phyloP scores from a whole-genome alignment of 2,329 filamentous ascomycete genomes.

The Fusarium algeriense region DNA sequence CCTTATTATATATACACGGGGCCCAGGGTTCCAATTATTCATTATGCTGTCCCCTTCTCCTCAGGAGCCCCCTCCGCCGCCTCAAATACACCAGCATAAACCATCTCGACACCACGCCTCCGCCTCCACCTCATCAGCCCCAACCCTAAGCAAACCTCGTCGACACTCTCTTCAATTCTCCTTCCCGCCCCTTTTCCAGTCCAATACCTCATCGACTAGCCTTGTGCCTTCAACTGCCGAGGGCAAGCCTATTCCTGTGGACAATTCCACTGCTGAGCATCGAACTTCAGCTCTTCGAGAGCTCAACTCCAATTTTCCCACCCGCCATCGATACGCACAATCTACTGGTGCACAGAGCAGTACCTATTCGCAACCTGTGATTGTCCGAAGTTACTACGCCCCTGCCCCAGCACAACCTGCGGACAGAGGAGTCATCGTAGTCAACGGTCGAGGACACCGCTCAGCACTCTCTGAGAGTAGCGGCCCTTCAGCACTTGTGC shows the following conservation, averaged over 20 bases:
- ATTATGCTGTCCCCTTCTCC: slow-evolving; percentile 36
- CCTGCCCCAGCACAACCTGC: slow-evolving; percentile 53
- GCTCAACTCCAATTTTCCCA: slow-evolving; percentile 69
- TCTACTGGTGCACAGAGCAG: slow-evolving; percentile 67
- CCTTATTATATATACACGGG: slow-evolving; percentile 38
- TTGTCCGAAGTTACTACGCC: slow-evolving; percentile 73
- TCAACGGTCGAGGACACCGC: slow-evolving; percentile 48
- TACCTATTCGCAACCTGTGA: slow-evolving; percentile 74
- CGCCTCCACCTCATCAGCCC: slow-evolving; percentile 43
- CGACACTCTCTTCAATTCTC: slow-evolving; percentile 60
- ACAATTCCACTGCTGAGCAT: slow-evolving; percentile 67
- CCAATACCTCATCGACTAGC: slow-evolving; percentile 65
- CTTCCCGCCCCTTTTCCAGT: slow-evolving; percentile 62
- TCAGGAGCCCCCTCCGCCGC: slow-evolving; percentile 35
- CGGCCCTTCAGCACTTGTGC: slow-evolving; percentile 47
- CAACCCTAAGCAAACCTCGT: slow-evolving; percentile 44
- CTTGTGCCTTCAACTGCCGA: slow-evolving; percentile 67
- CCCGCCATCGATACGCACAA: slow-evolving; percentile 68
- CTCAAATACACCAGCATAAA: slow-evolving; percentile 36
- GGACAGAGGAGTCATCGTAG: slow-evolving; percentile 48
- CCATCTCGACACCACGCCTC: slow-evolving; percentile 43
- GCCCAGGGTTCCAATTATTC: slow-evolving; percentile 13
- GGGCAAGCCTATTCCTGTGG: slow-evolving; percentile 67
- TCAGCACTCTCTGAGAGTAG: slow-evolving; percentile 46
- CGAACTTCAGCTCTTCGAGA: slow-evolving; percentile 71